Base-by-base conservation (phyloP, 352 stramenopile genomes). In the Blastocystis sp. region DNA sequence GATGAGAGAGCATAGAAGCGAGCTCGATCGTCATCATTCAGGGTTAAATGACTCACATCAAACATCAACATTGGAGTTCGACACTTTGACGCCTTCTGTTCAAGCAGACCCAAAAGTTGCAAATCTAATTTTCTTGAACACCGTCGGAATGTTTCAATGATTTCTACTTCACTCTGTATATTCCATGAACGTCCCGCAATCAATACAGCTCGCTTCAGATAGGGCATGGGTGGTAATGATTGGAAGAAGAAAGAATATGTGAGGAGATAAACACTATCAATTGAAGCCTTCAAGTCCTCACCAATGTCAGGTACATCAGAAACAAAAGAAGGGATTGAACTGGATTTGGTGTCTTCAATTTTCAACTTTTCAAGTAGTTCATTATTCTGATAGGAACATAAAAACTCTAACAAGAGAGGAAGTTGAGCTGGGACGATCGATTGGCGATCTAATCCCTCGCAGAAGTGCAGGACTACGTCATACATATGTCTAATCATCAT, bases 1-100 rank as follows among this genome's bases (percentile, higher is more conserved):
- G 62, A 77, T 11, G 17, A 35, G 27, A 88, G 40, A 7, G 27
- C 62, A n/a, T 88, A 88, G 42, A 75, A 88, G 37, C 77, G 77
- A 24, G 77, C 77, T 24, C 44, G 33, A 51, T 88, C 77, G 27
- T 81, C 70, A 6, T 81, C 70, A n/a, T 35, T 77, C 30, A 88
- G 42, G 33, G 57, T 30, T 24, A 88, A 48, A 11, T 70, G n/a
- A 22, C 44, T 62, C 11, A 81, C 13, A 24, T 42, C 40, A 27
- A 27, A 60, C 44, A 30, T 17, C n/a, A 81, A 44, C 70, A 81
- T 81, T 54, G 24, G 40, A 40, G 24, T 3, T 24, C 37, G 22
- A 56, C 44, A 22, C 4, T 30, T 24, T 9, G 42, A 19, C 30
- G 35, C 51, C 1, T 54, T 51, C 42, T 81, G 70, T 33, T 60